A percentile compares a stretch with the other conserved stretches of the same genome.
phyloP scores from a whole-genome alignment of 179 eudicot genomes.

The Spinacia oleracea region DNA sequence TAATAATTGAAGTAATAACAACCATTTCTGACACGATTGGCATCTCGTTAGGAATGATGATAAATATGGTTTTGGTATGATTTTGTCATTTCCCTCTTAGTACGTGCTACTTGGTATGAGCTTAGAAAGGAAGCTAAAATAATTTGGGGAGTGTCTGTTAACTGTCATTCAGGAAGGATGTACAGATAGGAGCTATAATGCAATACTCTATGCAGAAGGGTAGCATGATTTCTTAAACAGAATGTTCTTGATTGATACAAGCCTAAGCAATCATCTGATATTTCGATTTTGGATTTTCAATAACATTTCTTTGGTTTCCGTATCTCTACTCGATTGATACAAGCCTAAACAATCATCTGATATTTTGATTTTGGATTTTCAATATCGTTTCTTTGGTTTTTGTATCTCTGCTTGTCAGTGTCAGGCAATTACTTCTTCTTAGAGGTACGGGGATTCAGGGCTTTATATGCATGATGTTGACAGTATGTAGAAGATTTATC shows the following conservation, averaged over 20 bases:
- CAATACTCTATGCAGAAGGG: not conserved
- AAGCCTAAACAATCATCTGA: too few relatives aligned
- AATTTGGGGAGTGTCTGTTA: not conserved
- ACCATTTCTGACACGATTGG: too few relatives aligned
- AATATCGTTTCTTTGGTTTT: too few relatives aligned
- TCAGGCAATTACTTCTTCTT: not conserved
- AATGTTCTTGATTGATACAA: not conserved
- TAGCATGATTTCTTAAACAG: not conserved
- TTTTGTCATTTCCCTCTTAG: too few relatives aligned
- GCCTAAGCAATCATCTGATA: not conserved
- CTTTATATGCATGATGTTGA: not conserved
- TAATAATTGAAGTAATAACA: too few relatives aligned
- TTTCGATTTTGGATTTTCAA: not conserved
- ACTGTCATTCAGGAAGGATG: not conserved
- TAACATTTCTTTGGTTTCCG: not conserved
- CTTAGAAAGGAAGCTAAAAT: too few relatives aligned
- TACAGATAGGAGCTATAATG: not conserved
- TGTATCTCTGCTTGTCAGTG: not conserved
- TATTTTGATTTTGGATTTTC: too few relatives aligned
- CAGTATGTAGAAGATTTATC: not conserved
- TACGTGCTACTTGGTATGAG: too few relatives aligned
- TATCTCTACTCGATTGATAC: too few relatives aligned
- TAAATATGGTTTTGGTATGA: too few relatives aligned
- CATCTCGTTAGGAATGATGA: too few relatives aligned
- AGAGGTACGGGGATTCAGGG: not conserved